These are phyloP conservation scores for Canna indica DNA, from an alignment of 176 grass and related monocot genomes.

Conservation along the genomic window DNA sequence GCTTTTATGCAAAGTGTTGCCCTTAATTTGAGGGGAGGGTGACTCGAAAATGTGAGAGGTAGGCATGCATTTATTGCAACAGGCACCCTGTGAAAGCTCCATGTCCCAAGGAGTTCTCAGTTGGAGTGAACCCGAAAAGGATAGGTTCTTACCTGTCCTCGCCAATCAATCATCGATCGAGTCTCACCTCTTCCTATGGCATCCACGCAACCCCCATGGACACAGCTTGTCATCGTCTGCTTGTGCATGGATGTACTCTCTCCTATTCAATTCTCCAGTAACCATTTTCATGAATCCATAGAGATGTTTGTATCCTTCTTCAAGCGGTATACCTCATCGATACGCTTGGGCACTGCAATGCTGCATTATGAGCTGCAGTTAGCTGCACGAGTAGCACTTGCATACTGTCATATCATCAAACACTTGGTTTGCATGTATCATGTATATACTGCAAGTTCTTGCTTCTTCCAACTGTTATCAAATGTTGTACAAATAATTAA, in stretches of 20 bases:
- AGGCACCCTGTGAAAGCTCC: not conserved
- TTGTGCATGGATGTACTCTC: not conserved
- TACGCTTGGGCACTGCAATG: too few relatives aligned
- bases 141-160: not conserved
- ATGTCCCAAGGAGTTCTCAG: not conserved
- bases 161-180: conserved; percentile 1
- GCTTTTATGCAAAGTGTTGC: not conserved
- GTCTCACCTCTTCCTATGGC: not conserved
- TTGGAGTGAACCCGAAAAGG: conserved; percentile 1
- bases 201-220: not conserved
- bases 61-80: not conserved
- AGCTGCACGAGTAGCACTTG: too few relatives aligned
- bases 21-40: not conserved
- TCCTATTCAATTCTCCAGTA: not conserved
- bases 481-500: too few relatives aligned
- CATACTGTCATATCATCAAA: too few relatives aligned
- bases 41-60: not conserved
- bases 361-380: too few relatives aligned
- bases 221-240: not conserved
- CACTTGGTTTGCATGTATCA: too few relatives aligned
- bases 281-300: not conserved
- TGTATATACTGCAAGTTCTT: too few relatives aligned
- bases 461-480: too few relatives aligned
- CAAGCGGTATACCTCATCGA: not conserved
- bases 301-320: not conserved